Evolutionary conservation across 768 basidiomycete genomes (phyloP), one percentile per base, ranked within the genome.

Genomic region (Leucocoprinus sp.): DNA sequence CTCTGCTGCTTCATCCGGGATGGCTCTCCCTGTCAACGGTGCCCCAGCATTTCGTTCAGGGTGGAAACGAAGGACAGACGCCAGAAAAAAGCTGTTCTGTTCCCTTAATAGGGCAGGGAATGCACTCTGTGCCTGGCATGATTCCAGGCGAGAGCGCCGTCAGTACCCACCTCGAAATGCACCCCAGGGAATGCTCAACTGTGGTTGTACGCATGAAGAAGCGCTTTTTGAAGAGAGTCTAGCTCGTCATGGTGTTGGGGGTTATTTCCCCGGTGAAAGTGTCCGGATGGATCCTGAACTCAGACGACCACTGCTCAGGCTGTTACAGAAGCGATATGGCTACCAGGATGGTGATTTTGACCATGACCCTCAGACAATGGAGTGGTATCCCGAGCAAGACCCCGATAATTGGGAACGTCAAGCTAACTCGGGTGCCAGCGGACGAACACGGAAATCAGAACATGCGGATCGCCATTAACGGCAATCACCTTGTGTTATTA

Each of bases 261-360:
- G 82, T 58, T 91, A 90, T 55, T 77, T 77, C 50, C 89, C 88
- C 0, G 89, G 88, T 42, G 89, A 90, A 60, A 80, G 62, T 45
- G 88, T 91, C 40, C 81, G 88, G 56, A 91, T 92, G 87, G 88
- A 92, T 56, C 88, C 88, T 8, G 86, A 83, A 27, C 66, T 92
- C 48, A 76, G 88, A 31, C 90, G 90, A 50, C 84, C 87, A 22
- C 72, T 91, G 36, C 70, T 91, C 50, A 75, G 70, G 61, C 66
- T 92, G 24, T 66, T 92, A 24, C 69, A 88, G 59, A 57, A 74
- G 52, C 75, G 87, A 31, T 92, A 86, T 56, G 75, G 73, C 21
- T 92, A 92, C 62, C 74, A 74, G 44, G 88, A 92, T 60, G 88
- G 88, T 1, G 88, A 92, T 57, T 92, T 92, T 54, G 89, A 92